Conservation (phyloP, 371 early-diverging fungal species). For the Actinomortierella ambigua region DNA sequence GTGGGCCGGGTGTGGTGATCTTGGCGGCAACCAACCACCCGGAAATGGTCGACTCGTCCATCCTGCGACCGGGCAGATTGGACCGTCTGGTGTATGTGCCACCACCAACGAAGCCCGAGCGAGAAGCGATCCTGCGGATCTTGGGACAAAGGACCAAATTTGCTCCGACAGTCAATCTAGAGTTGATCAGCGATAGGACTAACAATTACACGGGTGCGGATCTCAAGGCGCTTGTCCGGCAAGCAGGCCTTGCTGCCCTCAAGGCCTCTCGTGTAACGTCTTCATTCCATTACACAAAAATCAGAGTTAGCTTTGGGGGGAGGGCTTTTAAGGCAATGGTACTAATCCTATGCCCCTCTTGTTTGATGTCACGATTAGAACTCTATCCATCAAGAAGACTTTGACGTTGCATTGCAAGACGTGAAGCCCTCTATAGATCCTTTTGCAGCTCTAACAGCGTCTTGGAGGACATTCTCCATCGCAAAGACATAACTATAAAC, state of each 20-base stretch:
- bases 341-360: too few species aligned
- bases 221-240: slow-evolving; percentile 78
- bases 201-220: slow-evolving; percentile 83
- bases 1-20: slow-evolving; percentile 59
- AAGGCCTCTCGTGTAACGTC: slow-evolving; percentile 34
- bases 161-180: slow-evolving; percentile 56
- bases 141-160: slow-evolving; percentile 59
- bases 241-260: slow-evolving; percentile 72
- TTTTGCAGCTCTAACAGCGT: too few species aligned
- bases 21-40: slow-evolving; percentile 94
- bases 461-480: too few species aligned
- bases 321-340: too few species aligned
- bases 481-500: too few species aligned
- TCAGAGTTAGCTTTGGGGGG: too few species aligned
- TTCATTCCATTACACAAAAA: too few species aligned
- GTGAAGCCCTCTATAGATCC: too few species aligned
- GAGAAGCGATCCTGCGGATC: slow-evolving; percentile 75
- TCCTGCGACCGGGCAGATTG: slow-evolving; percentile 88
- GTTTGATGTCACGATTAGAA: too few species aligned
- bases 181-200: slow-evolving; percentile 52
- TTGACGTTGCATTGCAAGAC: too few species aligned
- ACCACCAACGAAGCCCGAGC: slow-evolving; percentile 68
- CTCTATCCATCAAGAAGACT: too few species aligned
- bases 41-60: slow-evolving; percentile 76
- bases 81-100: slow-evolving; percentile 85